phyloP scores from a whole-genome alignment of 768 basidiomycete genomes.

The Coprinopsis sp. region DNA sequence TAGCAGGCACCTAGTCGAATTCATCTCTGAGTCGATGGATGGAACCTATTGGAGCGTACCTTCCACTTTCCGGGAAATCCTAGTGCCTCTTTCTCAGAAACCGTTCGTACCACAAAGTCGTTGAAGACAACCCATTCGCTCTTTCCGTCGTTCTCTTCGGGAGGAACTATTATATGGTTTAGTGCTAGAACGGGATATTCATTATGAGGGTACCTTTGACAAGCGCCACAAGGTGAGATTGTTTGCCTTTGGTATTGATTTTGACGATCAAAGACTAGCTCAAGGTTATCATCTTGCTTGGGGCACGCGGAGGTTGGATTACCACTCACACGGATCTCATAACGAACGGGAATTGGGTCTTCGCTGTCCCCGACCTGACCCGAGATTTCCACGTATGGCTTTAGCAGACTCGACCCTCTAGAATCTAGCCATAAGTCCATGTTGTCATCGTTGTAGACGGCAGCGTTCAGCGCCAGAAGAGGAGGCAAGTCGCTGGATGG shows the following conservation, averaged over 20 bases:
- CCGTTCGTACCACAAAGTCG: slow-evolving; percentile 85
- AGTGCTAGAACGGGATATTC: background rate
- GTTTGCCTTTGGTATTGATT: slow-evolving; percentile 63
- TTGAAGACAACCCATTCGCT: slow-evolving; percentile 95
- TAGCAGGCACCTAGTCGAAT: slow-evolving; percentile 62
- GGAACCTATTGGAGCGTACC: too few relatives aligned
- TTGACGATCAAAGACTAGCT: slow-evolving; percentile 79
- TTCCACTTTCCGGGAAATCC: slow-evolving; percentile 92
- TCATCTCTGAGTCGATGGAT: slow-evolving; percentile 13
- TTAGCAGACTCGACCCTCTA: slow-evolving; percentile 54
- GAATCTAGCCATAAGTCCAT: slow-evolving; percentile 72
- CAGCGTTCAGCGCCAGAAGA: slow-evolving; percentile 81
- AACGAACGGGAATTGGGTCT: slow-evolving; percentile 52
- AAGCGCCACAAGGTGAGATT: slow-evolving; percentile 84
- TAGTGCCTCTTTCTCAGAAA: slow-evolving; percentile 82
- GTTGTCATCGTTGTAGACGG: slow-evolving; percentile 71
- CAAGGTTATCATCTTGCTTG: background rate
- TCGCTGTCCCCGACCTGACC: slow-evolving; percentile 59
- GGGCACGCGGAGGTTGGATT: background rate
- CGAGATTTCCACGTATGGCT: slow-evolving; percentile 47
- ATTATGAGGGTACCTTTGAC: slow-evolving; percentile 57
- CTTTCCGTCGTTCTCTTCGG: slow-evolving; percentile 44
- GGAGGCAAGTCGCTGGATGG: slow-evolving; percentile 69
- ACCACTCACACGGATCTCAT: slow-evolving; percentile 65
- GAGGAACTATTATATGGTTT: slow-evolving; percentile 51